Conservation (phyloP, 352 stramenopile genomes). For the Aphanomyces cochlioides region DNA sequence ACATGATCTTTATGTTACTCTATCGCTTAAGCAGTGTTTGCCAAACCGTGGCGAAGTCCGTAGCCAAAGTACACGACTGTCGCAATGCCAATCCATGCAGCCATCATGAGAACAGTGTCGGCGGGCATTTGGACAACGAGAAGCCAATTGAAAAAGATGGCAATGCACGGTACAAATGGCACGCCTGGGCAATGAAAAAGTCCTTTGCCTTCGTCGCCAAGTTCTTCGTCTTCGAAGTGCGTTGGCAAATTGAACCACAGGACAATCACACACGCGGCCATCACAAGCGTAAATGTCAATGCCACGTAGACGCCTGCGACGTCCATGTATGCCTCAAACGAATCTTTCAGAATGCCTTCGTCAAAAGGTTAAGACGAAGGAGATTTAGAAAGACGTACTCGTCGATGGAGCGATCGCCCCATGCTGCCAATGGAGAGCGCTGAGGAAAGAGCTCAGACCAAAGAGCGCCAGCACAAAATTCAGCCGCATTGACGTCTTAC, state of each 20-base stretch:
- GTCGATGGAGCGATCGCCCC: neutral
- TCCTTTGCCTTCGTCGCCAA: conserved; percentile 17
- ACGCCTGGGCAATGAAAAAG: conserved; percentile 44
- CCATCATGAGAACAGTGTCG: conserved; percentile 56
- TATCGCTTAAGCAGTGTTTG: neutral
- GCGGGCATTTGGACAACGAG: conserved; percentile 78
- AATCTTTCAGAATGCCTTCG: no score
- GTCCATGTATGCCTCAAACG: neutral
- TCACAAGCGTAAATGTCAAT: neutral
- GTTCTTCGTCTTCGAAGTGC: conserved; percentile 11
- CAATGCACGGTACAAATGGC: conserved; percentile 69
- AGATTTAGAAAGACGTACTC: no score
- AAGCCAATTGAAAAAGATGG: conserved; percentile 88
- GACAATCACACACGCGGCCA: neutral
- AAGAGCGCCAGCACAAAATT: conserved; percentile 8
- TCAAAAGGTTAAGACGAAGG: no score
- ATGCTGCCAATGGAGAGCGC: conserved; percentile 11
- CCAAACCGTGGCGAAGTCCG: conserved; percentile 54
- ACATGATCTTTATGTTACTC: neutral
- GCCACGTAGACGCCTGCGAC: neutral
- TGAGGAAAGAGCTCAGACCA: conserved; percentile 13
- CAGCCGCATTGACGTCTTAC: neutral
- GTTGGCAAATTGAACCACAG: conserved; percentile 1
- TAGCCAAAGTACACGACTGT: conserved; percentile 66
- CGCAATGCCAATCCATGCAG: conserved; percentile 64